Evolutionary conservation across 306 rosid species (phyloP).

Genomic region (Prunus mume): DNA sequence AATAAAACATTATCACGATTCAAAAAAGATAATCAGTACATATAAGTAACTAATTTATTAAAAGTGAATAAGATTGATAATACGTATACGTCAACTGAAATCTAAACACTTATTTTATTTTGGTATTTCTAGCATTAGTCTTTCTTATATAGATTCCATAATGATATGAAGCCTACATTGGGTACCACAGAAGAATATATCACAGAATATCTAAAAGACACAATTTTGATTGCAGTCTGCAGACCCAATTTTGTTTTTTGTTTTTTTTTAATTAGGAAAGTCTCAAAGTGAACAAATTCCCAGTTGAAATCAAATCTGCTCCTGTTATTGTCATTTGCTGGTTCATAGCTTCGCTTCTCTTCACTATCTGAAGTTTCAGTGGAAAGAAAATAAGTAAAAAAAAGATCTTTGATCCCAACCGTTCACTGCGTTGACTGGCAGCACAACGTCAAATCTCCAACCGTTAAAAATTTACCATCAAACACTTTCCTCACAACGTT

Average conservation of each 20-base stretch:
- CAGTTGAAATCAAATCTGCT: neutral
- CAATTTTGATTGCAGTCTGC: neutral
- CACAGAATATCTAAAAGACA: neutral
- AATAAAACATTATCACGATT: neutral
- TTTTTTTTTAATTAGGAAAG: neutral
- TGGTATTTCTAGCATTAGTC: too few species aligned
- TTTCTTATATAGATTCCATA: too few species aligned
- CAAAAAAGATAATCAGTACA: neutral
- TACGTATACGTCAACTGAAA: too few species aligned
- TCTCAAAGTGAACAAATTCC: neutral
- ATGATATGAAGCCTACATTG: neutral
- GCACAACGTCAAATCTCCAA: constrained; percentile 20
- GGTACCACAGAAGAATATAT: neutral
- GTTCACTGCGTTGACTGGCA: constrained; percentile 35
- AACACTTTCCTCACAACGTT: constrained; percentile 14
- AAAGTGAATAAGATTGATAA: too few species aligned
- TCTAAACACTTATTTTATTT: too few species aligned
- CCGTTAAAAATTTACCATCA: neutral
- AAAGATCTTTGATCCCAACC: constrained; percentile 29
- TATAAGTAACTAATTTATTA: too few species aligned
- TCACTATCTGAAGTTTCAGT: neutral
- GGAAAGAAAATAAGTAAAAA: neutral
- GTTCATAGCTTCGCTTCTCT: neutral
- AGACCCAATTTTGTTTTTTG: neutral
- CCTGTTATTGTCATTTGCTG: neutral